Conservation (phyloP, 2,329 filamentous ascomycete species). For the Calonectria crousiana region DNA sequence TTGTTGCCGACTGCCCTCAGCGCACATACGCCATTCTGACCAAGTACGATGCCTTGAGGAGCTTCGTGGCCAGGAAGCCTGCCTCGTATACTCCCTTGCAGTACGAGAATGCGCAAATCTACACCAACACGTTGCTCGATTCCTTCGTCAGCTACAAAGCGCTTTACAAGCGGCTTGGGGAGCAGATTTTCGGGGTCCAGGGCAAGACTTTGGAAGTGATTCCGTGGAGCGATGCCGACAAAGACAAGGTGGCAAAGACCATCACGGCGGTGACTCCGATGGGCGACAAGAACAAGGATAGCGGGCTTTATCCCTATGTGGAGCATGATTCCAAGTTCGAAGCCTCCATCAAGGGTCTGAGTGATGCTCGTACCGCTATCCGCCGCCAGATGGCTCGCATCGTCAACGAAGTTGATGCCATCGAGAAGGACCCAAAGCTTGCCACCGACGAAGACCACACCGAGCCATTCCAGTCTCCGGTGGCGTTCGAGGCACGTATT, state of each 20-base stretch:
- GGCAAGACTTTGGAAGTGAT: not conserved
- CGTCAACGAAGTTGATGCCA: not conserved
- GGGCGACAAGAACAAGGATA: not conserved
- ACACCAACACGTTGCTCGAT: not conserved
- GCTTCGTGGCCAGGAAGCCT: not conserved
- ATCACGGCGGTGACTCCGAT: not conserved
- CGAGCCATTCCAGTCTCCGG: not conserved
- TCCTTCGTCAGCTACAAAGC: not conserved
- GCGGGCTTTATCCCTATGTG: not conserved
- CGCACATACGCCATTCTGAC: not conserved
- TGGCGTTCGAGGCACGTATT: not conserved
- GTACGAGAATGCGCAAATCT: constrained; percentile 4
- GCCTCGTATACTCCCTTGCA: not conserved
- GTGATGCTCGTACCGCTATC: not conserved
- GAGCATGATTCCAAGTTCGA: not conserved
- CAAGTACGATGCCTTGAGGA: not conserved
- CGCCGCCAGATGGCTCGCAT: not conserved
- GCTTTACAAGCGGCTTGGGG: not conserved
- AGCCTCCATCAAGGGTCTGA: not conserved
- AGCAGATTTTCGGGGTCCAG: not conserved
- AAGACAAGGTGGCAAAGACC: not conserved
- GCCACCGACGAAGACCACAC: not conserved
- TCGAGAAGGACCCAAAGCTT: not conserved
- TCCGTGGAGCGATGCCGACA: not conserved
- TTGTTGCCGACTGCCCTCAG: not conserved